Percentiles rank a stretch among this genome's conserved stretches.
These are phyloP conservation scores for Nakaseomyces glabratus DNA, from an alignment of 1,139 yeast species.

Conservation along the genomic window DNA sequence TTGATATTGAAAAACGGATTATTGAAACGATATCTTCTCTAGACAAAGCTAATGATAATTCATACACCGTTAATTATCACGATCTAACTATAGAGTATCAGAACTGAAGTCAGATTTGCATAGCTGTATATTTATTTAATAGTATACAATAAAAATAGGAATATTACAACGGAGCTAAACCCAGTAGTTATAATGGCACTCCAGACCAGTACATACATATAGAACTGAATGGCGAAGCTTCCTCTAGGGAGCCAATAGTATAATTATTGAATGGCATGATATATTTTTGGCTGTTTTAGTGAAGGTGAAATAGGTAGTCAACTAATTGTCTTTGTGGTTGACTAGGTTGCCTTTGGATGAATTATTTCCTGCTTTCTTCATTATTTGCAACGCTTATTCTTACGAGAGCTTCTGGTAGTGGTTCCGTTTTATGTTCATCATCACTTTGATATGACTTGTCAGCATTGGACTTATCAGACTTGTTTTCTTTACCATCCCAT, in stretches of 20 bases:
- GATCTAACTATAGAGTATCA: conserved; percentile 18
- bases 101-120: neutral
- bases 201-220: too few species aligned
- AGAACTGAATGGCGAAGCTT: too few species aligned
- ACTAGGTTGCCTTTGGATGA: too few species aligned
- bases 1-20: neutral
- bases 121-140: conserved; percentile 10
- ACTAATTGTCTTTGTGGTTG: too few species aligned
- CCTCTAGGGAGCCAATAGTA: too few species aligned
- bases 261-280: too few species aligned
- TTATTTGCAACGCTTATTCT: conserved; percentile 42
- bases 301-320: too few species aligned
- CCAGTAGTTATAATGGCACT: too few species aligned
- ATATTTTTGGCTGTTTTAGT: too few species aligned
- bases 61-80: conserved; percentile 3
- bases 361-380: too few species aligned
- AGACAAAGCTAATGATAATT: neutral
- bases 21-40: neutral
- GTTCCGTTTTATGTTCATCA: conserved; percentile 31
- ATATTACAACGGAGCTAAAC: too few species aligned
- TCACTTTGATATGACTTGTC: conserved; percentile 7
- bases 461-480: neutral
- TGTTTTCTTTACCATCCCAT: conserved; percentile 15
- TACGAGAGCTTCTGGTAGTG: conserved; percentile 59
- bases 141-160: too few species aligned